phyloP scores from a whole-genome alignment of 805 yeast genomes.

The Wickerhamiella qilinensis region DNA sequence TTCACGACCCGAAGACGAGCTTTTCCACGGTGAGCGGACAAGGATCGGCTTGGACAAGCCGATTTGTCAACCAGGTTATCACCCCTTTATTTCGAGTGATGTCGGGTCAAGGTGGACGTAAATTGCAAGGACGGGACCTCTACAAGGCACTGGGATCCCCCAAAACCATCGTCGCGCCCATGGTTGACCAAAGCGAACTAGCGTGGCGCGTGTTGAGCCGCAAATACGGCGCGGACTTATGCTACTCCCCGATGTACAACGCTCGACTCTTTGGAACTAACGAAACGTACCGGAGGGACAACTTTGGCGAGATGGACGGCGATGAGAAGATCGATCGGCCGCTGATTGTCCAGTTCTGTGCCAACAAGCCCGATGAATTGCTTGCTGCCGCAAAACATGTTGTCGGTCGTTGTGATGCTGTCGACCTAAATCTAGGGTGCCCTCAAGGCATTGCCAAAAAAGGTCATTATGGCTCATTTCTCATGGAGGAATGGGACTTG shows the following conservation, averaged over 20 bases:
- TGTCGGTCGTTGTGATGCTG: constrained; percentile 80
- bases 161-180: constrained; percentile 82
- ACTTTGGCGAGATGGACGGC: constrained; percentile 58
- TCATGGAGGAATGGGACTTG: constrained; percentile 94
- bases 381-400: constrained; percentile 69
- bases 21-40: too few relatives aligned
- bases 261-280: constrained; percentile 78
- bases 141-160: constrained; percentile 61
- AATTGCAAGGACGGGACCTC: constrained; percentile 46
- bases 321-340: constrained; percentile 58
- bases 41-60: too few relatives aligned
- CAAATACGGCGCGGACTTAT: constrained; percentile 77
- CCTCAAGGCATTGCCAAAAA: constrained; percentile 95
- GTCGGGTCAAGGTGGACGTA: too few relatives aligned
- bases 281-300: constrained; percentile 60
- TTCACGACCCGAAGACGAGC: too few relatives aligned
- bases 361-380: constrained; percentile 79
- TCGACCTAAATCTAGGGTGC: constrained; percentile 89
- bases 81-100: not conserved
- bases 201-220: constrained; percentile 89
- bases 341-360: constrained; percentile 86
- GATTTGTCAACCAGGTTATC: too few relatives aligned
- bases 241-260: constrained; percentile 96
- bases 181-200: constrained; percentile 94
- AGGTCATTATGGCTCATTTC: constrained; percentile 88